These are phyloP conservation scores for Hypoxylon sp. DNA, from an alignment of 2,329 filamentous ascomycete genomes.

Conservation along the genomic window DNA sequence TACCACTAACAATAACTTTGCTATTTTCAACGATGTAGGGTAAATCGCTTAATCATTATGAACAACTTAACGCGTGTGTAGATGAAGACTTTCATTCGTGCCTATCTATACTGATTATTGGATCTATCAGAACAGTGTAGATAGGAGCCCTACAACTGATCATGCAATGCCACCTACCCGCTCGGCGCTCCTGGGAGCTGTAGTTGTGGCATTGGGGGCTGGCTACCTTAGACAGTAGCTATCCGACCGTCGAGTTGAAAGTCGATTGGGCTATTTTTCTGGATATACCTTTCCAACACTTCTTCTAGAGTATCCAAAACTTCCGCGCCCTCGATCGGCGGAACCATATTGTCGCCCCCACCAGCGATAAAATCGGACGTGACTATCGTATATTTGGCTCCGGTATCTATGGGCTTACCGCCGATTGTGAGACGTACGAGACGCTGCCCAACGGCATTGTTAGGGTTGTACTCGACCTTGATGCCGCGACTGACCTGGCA, in stretches of 20 bases:
- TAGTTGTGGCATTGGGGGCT: constrained; percentile 25
- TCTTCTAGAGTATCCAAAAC: constrained; percentile 66
- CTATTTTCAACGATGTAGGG: no score
- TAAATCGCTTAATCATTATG: no score
- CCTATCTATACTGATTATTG: constrained; percentile 13
- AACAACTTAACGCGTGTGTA: not conserved
- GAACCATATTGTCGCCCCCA: constrained; percentile 74
- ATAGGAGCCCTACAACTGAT: constrained; percentile 2
- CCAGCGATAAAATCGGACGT: constrained; percentile 75
- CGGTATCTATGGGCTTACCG: constrained; percentile 63
- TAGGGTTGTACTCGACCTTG: constrained; percentile 70
- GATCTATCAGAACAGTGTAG: constrained; percentile 5
- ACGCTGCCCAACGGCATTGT: constrained; percentile 62
- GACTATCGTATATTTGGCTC: constrained; percentile 68
- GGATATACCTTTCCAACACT: constrained; percentile 65
- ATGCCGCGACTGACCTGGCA: constrained; percentile 73
- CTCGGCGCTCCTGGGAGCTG: constrained; percentile 21
- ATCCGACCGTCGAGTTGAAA: constrained; percentile 66
- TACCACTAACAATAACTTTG: no score
- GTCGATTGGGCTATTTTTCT: constrained; percentile 63
- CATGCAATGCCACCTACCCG: constrained; percentile 10
- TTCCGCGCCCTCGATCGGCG: constrained; percentile 54
- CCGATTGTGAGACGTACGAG: constrained; percentile 68
- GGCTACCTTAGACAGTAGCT: constrained; percentile 49
- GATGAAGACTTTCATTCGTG: not conserved